Conservation (phyloP, 345 rosid genomes). For the Linum tenue region DNA sequence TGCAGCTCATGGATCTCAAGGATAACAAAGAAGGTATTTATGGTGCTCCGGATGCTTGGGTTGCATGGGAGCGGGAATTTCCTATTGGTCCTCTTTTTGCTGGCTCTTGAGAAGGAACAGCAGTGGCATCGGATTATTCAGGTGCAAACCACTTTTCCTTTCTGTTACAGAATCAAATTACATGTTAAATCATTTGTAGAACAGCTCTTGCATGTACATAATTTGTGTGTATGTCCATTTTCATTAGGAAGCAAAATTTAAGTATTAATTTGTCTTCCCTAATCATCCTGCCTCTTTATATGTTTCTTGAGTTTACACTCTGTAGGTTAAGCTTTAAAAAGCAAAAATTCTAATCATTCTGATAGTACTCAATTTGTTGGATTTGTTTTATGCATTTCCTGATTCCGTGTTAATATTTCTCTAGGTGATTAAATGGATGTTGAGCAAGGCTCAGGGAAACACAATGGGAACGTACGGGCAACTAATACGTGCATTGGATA, state of each 20-base stretch:
- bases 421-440: constrained; percentile 95
- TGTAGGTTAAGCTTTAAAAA: too few relatives aligned
- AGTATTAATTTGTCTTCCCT: background rate
- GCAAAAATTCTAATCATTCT: too few relatives aligned
- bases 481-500: constrained; percentile 70
- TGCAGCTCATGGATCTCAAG: constrained; percentile 66
- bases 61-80: constrained; percentile 86
- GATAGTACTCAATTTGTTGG: background rate
- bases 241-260: background rate
- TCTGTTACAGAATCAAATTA: background rate
- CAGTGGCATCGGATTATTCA: constrained; percentile 88
- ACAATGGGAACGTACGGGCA: constrained; percentile 76
- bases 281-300: background rate
- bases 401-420: background rate
- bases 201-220: background rate
- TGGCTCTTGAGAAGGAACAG: constrained; percentile 67
- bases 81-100: constrained; percentile 61
- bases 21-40: constrained; percentile 79
- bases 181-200: background rate
- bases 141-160: constrained; percentile 32
- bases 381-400: background rate
- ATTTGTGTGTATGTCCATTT: background rate
- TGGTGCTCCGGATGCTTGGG: constrained; percentile 92
- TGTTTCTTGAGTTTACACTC: too few relatives aligned
- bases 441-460: constrained; percentile 93